Conservation (phyloP, 129 eudicot species). For the Kitagawia praeruptora region DNA sequence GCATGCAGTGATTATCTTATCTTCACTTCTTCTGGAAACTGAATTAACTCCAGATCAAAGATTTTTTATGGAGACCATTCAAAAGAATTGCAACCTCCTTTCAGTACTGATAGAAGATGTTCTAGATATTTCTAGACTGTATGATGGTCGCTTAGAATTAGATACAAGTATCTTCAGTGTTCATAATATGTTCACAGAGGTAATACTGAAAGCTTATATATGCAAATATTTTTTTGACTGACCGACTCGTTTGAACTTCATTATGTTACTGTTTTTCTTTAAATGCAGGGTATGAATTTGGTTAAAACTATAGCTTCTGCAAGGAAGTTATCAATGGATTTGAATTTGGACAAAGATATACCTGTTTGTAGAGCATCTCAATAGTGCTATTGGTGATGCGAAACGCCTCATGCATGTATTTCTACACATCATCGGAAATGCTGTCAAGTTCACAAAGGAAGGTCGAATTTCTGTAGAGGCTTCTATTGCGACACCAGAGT, state of each 20-base stretch:
- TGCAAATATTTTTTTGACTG: not conserved
- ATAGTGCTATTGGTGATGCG: slow-evolving; percentile 43
- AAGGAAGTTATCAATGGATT: slow-evolving; percentile 35
- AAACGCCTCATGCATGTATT: slow-evolving; percentile 44
- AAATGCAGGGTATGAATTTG: slow-evolving; percentile 32
- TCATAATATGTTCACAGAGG: slow-evolving; percentile 40
- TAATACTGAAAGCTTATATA: not conserved
- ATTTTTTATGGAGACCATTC: slow-evolving; percentile 47
- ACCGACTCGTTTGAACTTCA: not conserved
- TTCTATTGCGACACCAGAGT: slow-evolving; percentile 37
- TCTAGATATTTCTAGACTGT: slow-evolving; percentile 48
- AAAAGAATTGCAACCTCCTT: slow-evolving; percentile 47
- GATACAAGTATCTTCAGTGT: slow-evolving; percentile 28
- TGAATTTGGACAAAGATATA: slow-evolving; percentile 34
- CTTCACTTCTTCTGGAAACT: slow-evolving; percentile 46
- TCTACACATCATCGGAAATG: slow-evolving; percentile 48
- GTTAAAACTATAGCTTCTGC: slow-evolving; percentile 48
- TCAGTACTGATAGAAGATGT: slow-evolving; percentile 47
- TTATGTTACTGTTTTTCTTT: not conserved
- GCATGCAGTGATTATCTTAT: slow-evolving; percentile 46
- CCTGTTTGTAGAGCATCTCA: too few species aligned
- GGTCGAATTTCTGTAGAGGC: slow-evolving; percentile 47
- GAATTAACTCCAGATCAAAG: slow-evolving; percentile 52
- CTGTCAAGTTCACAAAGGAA: slow-evolving; percentile 55
- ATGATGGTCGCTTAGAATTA: slow-evolving; percentile 50